These are phyloP conservation scores for Rubia tinctorum DNA, from an alignment of 305 asterid species.

Conservation along the genomic window DNA sequence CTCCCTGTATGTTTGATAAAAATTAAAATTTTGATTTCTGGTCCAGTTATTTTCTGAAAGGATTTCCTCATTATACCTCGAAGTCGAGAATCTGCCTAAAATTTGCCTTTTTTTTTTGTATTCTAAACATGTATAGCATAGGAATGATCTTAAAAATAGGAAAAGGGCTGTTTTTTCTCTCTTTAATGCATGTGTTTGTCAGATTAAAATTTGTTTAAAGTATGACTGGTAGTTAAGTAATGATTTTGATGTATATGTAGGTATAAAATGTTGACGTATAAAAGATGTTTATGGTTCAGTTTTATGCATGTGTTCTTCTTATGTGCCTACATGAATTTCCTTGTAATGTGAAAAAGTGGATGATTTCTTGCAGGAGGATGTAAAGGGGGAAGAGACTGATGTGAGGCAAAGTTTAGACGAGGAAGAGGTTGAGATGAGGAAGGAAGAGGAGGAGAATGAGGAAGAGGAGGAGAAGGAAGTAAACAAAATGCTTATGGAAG, in stretches of 20 bases:
- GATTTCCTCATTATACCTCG: neutral
- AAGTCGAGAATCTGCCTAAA: neutral
- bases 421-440: slow-evolving; percentile 23
- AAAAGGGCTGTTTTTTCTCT: neutral
- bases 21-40: neutral
- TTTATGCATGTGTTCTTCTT: neutral
- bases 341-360: neutral
- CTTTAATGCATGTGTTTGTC: neutral
- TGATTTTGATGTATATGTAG: neutral
- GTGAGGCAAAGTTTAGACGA: slow-evolving; percentile 12
- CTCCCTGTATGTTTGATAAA: neutral
- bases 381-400: slow-evolving; percentile 23
- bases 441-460: slow-evolving; percentile 39
- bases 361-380: slow-evolving; percentile 46
- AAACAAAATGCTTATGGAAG: slow-evolving; percentile 50
- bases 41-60: neutral
- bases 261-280: neutral
- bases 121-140: neutral
- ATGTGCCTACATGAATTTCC: slow-evolving; percentile 7
- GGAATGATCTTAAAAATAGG: neutral
- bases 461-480: slow-evolving; percentile 34
- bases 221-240: neutral
- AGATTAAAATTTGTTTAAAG: neutral
- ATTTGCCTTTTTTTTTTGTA: neutral
- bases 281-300: neutral